Base-by-base conservation (phyloP, 192 early-diverging fungal species). In the Podila epigama region DNA sequence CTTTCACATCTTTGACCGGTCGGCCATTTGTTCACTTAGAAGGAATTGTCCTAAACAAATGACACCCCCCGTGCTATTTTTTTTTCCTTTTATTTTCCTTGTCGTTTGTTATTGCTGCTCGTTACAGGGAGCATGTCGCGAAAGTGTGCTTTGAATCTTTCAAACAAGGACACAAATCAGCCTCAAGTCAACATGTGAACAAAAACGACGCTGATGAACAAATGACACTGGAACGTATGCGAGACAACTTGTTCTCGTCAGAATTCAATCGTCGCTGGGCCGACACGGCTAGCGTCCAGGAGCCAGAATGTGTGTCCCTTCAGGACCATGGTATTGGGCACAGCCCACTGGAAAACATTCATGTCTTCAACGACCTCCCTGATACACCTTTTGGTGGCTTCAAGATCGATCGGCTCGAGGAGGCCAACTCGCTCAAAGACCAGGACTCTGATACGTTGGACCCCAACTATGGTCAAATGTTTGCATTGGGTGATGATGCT, bases 221-320 rank as follows among this genome's bases (percentile, higher is more conserved):
- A 13, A 53, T 65, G 10, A 51, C 36, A 0, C 27, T 59, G 32
- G 37, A 52, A 12, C 42, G 29, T 37, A 44, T 73, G 7, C 58
- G 40, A 9, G 58, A 66, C 15, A 40, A 27, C 6, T 32, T 75
- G 10, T 75, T 75, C 9, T 3, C 59, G 1, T 31, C 59, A 25
- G 39, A 22, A 15, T 25, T 56, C 58, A 15, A 61, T 41, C 36
- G 33, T 3, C 64, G 71, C 18, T 75, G 71, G 71, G 64, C 71
- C 5, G 20, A 51, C 7, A 57, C 58, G 4, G 51, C 36, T 2
- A 33, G 29, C 25, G 25, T 58, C 22, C 63, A 75, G 39, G 71
- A 75, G 12, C 63, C 63, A 15, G 51, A 62, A 39, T 75, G 71
- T 42, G 71, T 75, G 7, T 75, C 71, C 0, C 62, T 66, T 28